Evolutionary conservation across 768 basidiomycete species (phyloP).

Genomic region (Boletus huronensis): DNA sequence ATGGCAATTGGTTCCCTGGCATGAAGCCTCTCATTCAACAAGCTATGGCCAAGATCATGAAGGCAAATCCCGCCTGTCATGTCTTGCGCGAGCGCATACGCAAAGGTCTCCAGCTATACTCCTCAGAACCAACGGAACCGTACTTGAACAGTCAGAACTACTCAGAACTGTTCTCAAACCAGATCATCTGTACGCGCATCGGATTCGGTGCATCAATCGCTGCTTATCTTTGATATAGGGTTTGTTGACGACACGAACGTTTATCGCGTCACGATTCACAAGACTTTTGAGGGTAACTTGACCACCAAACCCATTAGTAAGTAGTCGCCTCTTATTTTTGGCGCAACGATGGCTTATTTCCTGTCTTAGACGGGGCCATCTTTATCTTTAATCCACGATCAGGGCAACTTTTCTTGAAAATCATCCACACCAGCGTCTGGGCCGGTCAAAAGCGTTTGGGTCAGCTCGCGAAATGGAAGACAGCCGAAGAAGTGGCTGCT

Average conservation of each 20-base stretch:
- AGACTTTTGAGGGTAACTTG: constrained; percentile 99
- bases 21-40: constrained; percentile 97
- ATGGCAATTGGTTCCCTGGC: constrained; percentile 99
- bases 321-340: constrained; percentile 17
- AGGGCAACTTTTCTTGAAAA: constrained; percentile 96
- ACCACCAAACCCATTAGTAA: constrained; percentile 97
- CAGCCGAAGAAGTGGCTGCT: constrained; percentile 99
- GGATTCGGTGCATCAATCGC: not conserved
- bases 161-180: constrained; percentile 95
- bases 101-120: constrained; percentile 97
- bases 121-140: constrained; percentile 98
- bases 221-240: constrained; percentile 46
- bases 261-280: constrained; percentile 99
- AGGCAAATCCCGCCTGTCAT: constrained; percentile 97
- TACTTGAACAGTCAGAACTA: constrained; percentile 99
- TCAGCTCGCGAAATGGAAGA: constrained; percentile 99
- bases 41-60: constrained; percentile 99
- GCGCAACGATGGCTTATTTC: not conserved
- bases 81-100: constrained; percentile 98
- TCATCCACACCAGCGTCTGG: constrained; percentile 99
- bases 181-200: constrained; percentile 79
- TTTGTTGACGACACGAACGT: constrained; percentile 99
- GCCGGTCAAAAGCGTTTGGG: constrained; percentile 99
- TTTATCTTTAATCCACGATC: constrained; percentile 99
- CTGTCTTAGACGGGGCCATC: constrained; percentile 74